phyloP scores from a whole-genome alignment of 495 filamentous ascomycete species.

The Venustampulla echinocandica region DNA sequence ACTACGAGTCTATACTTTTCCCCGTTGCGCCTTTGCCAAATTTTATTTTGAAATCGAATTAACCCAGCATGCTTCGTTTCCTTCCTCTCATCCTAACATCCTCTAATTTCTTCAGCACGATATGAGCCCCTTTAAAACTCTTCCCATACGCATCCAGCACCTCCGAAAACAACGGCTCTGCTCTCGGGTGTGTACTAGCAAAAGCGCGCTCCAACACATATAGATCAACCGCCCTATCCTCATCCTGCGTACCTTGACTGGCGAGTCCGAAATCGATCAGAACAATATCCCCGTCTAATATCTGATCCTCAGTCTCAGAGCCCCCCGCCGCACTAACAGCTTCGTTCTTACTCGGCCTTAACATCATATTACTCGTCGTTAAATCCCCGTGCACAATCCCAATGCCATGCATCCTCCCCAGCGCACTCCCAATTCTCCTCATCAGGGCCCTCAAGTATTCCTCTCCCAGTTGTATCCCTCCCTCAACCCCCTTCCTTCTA shows the following conservation, averaged over 20 bases:
- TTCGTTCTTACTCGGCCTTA: conserved; percentile 35
- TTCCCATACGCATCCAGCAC: conserved; percentile 44
- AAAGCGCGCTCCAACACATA: conserved; percentile 98
- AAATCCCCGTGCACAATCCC: conserved; percentile 92
- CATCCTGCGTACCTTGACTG: conserved; percentile 69
- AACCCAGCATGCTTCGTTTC: conserved; percentile 96
- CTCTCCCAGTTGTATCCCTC: conserved; percentile 19
- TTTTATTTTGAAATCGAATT: background rate
- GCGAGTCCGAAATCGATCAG: conserved; percentile 96
- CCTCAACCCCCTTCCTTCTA: conserved; percentile 15
- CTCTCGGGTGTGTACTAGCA: conserved; percentile 83
- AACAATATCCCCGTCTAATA: conserved; percentile 63
- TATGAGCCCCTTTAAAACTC: conserved; percentile 40
- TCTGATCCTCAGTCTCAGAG: conserved; percentile 14
- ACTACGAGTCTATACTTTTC: too few species aligned
- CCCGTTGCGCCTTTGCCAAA: too few species aligned
- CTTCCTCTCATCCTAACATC: conserved; percentile 94
- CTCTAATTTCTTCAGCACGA: conserved; percentile 62
- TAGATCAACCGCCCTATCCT: conserved; percentile 91
- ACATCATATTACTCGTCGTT: conserved; percentile 96
- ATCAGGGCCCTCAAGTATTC: conserved; percentile 47
- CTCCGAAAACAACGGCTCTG: conserved; percentile 64
- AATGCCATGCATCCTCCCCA: conserved; percentile 71
- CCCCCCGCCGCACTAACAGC: background rate
- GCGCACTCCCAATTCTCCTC: conserved; percentile 58